Conservation (phyloP, 495 filamentous ascomycete genomes). For the Neurospora sp. region DNA sequence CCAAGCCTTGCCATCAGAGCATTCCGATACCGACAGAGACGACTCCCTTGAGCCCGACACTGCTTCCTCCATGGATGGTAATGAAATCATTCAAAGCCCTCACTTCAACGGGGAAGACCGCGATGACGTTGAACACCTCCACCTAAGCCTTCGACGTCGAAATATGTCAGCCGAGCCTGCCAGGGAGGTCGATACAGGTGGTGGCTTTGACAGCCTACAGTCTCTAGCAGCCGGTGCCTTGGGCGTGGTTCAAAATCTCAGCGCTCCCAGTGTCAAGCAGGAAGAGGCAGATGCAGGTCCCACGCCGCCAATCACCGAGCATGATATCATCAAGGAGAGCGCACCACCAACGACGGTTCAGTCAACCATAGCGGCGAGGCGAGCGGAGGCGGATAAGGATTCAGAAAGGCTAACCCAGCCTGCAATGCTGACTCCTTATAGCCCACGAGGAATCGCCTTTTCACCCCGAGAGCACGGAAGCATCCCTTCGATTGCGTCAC, state of each 20-base stretch:
- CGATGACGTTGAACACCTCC: conserved; percentile 6
- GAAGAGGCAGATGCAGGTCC: conserved; percentile 17
- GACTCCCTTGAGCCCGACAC: conserved; percentile 1
- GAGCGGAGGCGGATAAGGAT: conserved; percentile 7
- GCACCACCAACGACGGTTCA: conserved; percentile 12
- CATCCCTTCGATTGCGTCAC: conserved; percentile 18
- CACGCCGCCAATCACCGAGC: conserved; percentile 19
- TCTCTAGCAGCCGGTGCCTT: conserved; percentile 31
- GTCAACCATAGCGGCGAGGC: conserved; percentile 10
- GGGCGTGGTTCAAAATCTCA: conserved; percentile 11
- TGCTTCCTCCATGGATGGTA: not conserved
- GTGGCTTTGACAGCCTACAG: conserved; percentile 24
- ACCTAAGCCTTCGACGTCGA: not conserved
- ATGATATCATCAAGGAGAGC: conserved; percentile 12
- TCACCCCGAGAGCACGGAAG: conserved; percentile 20
- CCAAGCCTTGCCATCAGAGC: conserved; percentile 25
- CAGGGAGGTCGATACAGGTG: conserved; percentile 21
- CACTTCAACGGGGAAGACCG: conserved; percentile 3
- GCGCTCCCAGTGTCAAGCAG: conserved; percentile 17
- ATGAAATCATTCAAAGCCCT: not conserved
- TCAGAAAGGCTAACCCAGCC: conserved; percentile 8
- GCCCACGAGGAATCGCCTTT: conserved; percentile 9
- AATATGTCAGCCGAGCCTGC: conserved; percentile 6
- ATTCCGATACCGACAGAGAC: conserved; percentile 11
- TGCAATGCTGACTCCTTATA: conserved; percentile 15